Conservation (phyloP, 495 filamentous ascomycete genomes). For the Lichenothelia convexa region DNA sequence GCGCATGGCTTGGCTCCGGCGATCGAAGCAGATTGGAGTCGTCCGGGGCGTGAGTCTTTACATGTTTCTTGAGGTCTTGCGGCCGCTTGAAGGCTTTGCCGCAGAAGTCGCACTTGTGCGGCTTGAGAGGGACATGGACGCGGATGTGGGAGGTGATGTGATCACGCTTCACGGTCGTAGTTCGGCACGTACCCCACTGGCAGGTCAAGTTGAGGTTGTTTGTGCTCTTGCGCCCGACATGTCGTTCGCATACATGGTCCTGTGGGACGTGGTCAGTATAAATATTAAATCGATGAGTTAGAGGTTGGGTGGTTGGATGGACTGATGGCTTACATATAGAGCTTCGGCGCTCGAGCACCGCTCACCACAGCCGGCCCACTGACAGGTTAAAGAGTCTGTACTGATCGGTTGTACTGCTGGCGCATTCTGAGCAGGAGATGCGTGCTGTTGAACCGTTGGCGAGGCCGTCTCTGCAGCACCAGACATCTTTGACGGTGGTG, state of each 20-base stretch:
- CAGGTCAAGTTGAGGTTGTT: constrained; percentile 97
- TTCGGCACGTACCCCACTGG: constrained; percentile 90
- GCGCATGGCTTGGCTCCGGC: constrained; percentile 43
- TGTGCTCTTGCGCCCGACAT: constrained; percentile 96
- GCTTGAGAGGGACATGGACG: constrained; percentile 93
- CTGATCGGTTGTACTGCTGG: no score
- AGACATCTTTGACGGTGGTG: no score
- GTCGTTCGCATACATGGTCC: constrained; percentile 97
- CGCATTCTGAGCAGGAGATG: no score
- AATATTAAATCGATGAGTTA: neutral
- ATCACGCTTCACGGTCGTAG: constrained; percentile 95
- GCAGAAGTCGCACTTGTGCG: constrained; percentile 96
- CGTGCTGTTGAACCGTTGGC: no score
- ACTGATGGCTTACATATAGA: constrained; percentile 61
- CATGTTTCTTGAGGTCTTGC: constrained; percentile 98
- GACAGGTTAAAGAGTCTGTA: constrained; percentile 36
- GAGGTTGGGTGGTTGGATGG: constrained; percentile 4
- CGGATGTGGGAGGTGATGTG: constrained; percentile 99
- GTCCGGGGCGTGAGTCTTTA: constrained; percentile 99
- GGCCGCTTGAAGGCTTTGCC: constrained; percentile 98
- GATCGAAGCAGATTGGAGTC: constrained; percentile 77
- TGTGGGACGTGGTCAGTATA: constrained; percentile 24
- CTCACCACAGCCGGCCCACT: constrained; percentile 76
- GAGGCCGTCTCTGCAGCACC: no score
- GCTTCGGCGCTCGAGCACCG: constrained; percentile 59